Evolutionary conservation across 306 rosid species (phyloP).

Genomic region (Crotalaria pallida): DNA sequence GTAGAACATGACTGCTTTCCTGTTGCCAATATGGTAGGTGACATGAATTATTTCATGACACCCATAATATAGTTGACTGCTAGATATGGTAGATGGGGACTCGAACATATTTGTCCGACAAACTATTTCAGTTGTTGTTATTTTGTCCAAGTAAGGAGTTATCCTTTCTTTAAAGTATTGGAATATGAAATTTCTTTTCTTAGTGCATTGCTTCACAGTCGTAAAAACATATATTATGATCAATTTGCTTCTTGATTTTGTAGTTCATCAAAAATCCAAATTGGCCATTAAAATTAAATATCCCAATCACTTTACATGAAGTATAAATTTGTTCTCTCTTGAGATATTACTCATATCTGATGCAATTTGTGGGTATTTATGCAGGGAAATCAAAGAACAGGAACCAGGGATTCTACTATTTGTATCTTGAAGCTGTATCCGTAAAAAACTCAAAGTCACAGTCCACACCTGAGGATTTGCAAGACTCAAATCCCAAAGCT

Average conservation of each 20-base stretch:
- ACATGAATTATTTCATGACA: not conserved
- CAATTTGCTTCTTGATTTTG: too few species aligned
- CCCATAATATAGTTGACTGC: not conserved
- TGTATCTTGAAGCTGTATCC: constrained; percentile 88
- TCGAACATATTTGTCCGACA: not conserved
- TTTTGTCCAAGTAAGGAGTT: constrained; percentile 11
- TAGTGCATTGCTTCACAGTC: not conserved
- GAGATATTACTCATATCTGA: constrained; percentile 18
- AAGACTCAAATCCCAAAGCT: constrained; percentile 55
- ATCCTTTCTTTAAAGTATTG: not conserved
- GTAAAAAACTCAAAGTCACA: constrained; percentile 78
- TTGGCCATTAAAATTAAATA: not conserved
- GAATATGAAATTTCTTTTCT: not conserved
- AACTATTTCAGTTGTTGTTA: not conserved
- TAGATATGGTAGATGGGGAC: not conserved
- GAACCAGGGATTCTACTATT: constrained; percentile 88
- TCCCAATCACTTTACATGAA: not conserved
- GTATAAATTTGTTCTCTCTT: constrained; percentile 5
- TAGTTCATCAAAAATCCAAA: not conserved
- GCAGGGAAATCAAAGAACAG: constrained; percentile 80
- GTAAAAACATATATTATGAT: not conserved
- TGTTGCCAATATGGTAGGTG: not conserved
- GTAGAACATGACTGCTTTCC: constrained; percentile 8
- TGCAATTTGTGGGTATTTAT: constrained; percentile 21
- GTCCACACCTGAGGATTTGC: constrained; percentile 47